Percentiles rank a stretch among this genome's conserved stretches.
These are phyloP conservation scores for Exidia glandulosa DNA, from an alignment of 768 basidiomycete species.

Conservation along the genomic window DNA sequence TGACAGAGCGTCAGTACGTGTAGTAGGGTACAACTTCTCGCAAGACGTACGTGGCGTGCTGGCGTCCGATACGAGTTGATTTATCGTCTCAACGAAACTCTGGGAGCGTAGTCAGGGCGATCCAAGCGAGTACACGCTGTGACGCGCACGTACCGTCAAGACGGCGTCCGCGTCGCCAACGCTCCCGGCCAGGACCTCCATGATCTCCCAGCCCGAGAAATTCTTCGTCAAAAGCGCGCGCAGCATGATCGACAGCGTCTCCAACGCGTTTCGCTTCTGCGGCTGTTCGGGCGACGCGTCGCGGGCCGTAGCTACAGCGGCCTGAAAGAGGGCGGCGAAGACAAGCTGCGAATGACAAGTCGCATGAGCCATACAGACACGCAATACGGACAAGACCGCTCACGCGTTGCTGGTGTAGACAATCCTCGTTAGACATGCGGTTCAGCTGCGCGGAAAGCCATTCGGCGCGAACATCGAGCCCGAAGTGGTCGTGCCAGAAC, in stretches of 20 bases:
- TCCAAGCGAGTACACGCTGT: neutral
- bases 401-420: constrained; percentile 42
- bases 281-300: constrained; percentile 26
- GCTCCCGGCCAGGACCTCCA: constrained; percentile 56
- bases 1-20: constrained; percentile 2
- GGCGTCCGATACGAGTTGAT: constrained; percentile 34
- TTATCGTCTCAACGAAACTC: constrained; percentile 40
- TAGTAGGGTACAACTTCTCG: neutral
- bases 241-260: constrained; percentile 37
- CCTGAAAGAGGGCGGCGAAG: constrained; percentile 34
- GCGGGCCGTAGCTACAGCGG: constrained; percentile 24
- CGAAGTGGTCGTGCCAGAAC: constrained; percentile 45
- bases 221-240: constrained; percentile 44
- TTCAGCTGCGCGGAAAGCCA: constrained; percentile 33
- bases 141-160: constrained; percentile 39
- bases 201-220: constrained; percentile 58
- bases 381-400: neutral
- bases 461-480: constrained; percentile 38
- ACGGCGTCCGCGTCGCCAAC: constrained; percentile 45
- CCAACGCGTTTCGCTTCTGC: constrained; percentile 34
- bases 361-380: constrained; percentile 7
- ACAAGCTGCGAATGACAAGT: constrained; percentile 35
- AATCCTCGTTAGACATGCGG: constrained; percentile 36
- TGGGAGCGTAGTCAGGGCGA: constrained; percentile 13
- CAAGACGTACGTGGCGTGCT: constrained; percentile 31